Conservation (phyloP, 345 rosid genomes). For the Pelargonium nanum region DNA sequence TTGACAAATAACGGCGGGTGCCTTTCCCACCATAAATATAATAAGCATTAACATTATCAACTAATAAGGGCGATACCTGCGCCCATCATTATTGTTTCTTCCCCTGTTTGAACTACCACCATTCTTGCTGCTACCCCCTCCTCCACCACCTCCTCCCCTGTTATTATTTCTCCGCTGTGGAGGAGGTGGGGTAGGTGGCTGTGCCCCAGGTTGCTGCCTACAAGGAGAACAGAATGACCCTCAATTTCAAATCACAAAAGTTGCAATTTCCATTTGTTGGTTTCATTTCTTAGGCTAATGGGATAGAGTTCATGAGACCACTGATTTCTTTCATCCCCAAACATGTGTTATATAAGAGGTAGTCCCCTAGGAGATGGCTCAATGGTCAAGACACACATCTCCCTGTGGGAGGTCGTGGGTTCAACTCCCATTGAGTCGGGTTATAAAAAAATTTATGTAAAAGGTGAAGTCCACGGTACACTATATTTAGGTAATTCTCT, state of each 20-base stretch:
- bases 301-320: too few relatives aligned
- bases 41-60: background rate
- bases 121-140: constrained; percentile 24
- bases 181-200: constrained; percentile 31
- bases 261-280: background rate
- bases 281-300: background rate
- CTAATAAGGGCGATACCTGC: constrained; percentile 71
- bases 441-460: too few relatives aligned
- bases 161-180: constrained; percentile 34
- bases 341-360: too few relatives aligned
- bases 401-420: too few relatives aligned
- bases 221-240: constrained; percentile 5
- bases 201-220: constrained; percentile 85
- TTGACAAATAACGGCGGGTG: background rate
- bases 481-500: background rate
- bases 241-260: background rate
- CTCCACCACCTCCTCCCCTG: constrained; percentile 24
- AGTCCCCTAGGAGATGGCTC: too few relatives aligned
- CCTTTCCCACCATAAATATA: background rate
- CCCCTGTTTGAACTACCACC: constrained; percentile 44
- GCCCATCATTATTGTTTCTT: constrained; percentile 48
- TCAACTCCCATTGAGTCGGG: too few relatives aligned
- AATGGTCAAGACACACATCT: too few relatives aligned
- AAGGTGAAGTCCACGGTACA: too few relatives aligned
- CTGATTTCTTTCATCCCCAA: too few relatives aligned